These are phyloP conservation scores for Chrysopogon serrulatus DNA, from an alignment of 176 grass and related monocot genomes.

Conservation along the genomic window DNA sequence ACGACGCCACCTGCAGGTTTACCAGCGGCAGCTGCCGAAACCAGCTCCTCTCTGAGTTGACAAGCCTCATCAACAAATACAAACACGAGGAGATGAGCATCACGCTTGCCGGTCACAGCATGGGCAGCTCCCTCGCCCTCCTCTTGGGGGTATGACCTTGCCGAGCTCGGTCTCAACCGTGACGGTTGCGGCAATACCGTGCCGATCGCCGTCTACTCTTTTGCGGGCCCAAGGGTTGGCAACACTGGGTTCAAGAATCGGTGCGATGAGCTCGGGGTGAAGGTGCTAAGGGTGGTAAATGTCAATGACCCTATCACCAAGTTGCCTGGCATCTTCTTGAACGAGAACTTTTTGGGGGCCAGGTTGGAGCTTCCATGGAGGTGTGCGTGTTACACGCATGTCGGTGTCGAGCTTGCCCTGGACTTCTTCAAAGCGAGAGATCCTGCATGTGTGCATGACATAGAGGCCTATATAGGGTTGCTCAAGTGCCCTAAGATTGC, in stretches of 20 bases:
- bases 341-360: conserved; percentile 48
- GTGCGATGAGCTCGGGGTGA: conserved; percentile 65
- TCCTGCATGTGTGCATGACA: too few relatives aligned
- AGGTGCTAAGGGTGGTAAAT: conserved; percentile 69
- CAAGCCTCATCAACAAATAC: conserved; percentile 32
- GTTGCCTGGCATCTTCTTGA: conserved; percentile 63
- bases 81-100: conserved; percentile 54
- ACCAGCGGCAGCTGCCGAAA: conserved; percentile 62
- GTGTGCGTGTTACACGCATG: conserved; percentile 54
- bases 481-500: too few relatives aligned
- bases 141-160: conserved; percentile 82
- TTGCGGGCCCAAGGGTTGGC: conserved; percentile 62
- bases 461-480: too few relatives aligned
- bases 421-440: too few relatives aligned
- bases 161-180: conserved; percentile 51
- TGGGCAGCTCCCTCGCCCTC: conserved; percentile 59
- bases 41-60: conserved; percentile 63
- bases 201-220: conserved; percentile 70
- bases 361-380: conserved; percentile 56
- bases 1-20: conserved; percentile 42
- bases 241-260: conserved; percentile 64
- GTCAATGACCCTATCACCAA: conserved; percentile 79
- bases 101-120: too few relatives aligned
- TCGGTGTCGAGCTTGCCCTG: too few relatives aligned
- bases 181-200: background rate